Evolutionary conservation across 495 filamentous ascomycete species (phyloP), one percentile per base, ranked within the genome.

Genomic region (Penicillium waksmanii): DNA sequence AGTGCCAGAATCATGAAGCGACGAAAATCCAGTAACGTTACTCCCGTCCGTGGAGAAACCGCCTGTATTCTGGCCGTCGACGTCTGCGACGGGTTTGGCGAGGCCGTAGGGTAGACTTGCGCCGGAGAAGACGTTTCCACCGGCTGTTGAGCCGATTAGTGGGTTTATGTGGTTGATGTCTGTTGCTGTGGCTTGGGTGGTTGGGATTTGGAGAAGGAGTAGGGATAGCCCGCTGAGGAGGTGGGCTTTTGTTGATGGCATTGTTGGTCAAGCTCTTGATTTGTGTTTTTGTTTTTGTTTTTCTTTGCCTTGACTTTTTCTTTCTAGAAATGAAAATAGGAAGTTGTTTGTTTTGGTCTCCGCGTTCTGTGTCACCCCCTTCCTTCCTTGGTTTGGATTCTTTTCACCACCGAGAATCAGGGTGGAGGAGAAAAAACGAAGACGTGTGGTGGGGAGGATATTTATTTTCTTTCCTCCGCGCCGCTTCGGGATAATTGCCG

Each of bases 51-150:
- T 80, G 2, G 87, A 84, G 67, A 90, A 92, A 2, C 89, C 89
- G 34, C 87, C 87, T 54, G 89, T 88, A 57, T 88, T 89, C 49
- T 82, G 80, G 47, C 81, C 84, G 53, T 82, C 82, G 33, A 85
- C 87, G 65, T 92, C 89, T 23, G 89, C 84, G 15, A 89, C 87
- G 19, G 89, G 86, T 68, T 92, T 91, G 25, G 87, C 87, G 76
- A 92, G 86, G 68, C 80, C 87, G 61, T 87, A 92, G 0, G 88
- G 88, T 13, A 90, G 69, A n/a, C 87, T 88, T 12, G 89, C 89
- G 11, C 89, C 89, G 3, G 88, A 73, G 57, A 92, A 92, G 42
- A 91, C 87, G 77, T 90, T 76, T 56, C 87, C 86, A 27, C 83
- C 83, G 60, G 80, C 81, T 27, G 67, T 80, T 61, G 81, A 80